Conservation (phyloP, 2,329 filamentous ascomycete genomes). For the Amylocarpus encephaloides region DNA sequence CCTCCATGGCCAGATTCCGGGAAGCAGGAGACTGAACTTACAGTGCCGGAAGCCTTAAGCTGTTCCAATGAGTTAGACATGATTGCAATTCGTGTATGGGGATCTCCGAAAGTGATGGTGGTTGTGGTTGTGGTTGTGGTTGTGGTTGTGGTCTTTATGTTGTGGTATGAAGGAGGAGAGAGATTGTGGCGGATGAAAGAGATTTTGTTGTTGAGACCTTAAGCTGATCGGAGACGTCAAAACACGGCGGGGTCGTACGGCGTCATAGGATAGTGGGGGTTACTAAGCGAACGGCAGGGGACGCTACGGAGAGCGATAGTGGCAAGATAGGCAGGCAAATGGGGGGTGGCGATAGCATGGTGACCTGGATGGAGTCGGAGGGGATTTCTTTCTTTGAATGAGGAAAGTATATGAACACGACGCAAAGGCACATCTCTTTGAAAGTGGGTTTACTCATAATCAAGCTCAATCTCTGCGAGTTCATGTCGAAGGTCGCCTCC, state of each 20-base stretch:
- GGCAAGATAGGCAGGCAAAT: too few species aligned
- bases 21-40: constrained; percentile 46
- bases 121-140: too few species aligned
- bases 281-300: constrained; percentile 8
- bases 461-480: too few species aligned
- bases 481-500: too few species aligned
- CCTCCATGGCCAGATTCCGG: constrained; percentile 13
- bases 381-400: too few species aligned
- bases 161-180: constrained; percentile 3
- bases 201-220: constrained; percentile 15
- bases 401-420: too few species aligned
- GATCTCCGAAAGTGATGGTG: constrained; percentile 10
- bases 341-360: too few species aligned
- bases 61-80: constrained; percentile 94
- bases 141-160: constrained; percentile 1
- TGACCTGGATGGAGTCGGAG: too few species aligned
- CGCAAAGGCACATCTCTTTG: too few species aligned
- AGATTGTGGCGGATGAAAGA: constrained; percentile 7
- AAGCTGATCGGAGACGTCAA: constrained; percentile 7
- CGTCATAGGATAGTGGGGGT: constrained; percentile 13
- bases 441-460: too few species aligned
- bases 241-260: constrained; percentile 6
- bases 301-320: not conserved
- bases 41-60: constrained; percentile 94
- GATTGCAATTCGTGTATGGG: constrained; percentile 18